Base-by-base conservation (phyloP, 495 filamentous ascomycete species). In the Elaphomyces granulatus region DNA sequence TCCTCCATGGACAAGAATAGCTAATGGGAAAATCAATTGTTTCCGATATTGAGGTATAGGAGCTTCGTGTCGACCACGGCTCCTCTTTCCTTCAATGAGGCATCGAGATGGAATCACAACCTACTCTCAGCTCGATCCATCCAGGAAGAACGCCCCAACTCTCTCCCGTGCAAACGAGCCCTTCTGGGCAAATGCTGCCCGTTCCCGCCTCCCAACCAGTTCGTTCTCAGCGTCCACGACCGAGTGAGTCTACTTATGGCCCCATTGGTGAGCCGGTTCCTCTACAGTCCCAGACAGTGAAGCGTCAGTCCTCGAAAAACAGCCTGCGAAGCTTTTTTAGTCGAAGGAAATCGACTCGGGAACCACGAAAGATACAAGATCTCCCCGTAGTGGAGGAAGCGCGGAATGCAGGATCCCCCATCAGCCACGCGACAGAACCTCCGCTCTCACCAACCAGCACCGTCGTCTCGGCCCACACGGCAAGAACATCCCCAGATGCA, bases 301-400 rank as follows among this genome's bases (percentile, higher is more conserved):
- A 60, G 37, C 59, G 53, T 3, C 59, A 65, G 36, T 40, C 58
- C 0, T 68, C 64, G 21, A 64, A 63, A 45, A 53, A 55, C 6
- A 59, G 58, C 28, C 37, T 68, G 33, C 61, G 61, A 40, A 54
- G 45, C 35, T 46, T 68, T 4, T 66, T 68, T 42, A 47, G 52
- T 14, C 58, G 61, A 21, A 62, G 62, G 8, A 66, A 64, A 37
- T 36, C 44, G 15, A 40, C 37, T 31, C 54, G 41, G 44, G 57
- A 46, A 42, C 46, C 33, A 35, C 44, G 35, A 9, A 44, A 36
- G 34, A 16, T 16, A 12, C 56, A 66, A 34, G 61, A 51, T 37
- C 52, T 66, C 32, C 48, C 56, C 14, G 56, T 53, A 15, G 58
- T 68, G 20, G 55, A 59, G 2, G 62, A 68, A 37, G 19, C 23